These are phyloP conservation scores for Lenwebbia sp. DNA, from an alignment of 345 rosid genomes.

Conservation along the genomic window DNA sequence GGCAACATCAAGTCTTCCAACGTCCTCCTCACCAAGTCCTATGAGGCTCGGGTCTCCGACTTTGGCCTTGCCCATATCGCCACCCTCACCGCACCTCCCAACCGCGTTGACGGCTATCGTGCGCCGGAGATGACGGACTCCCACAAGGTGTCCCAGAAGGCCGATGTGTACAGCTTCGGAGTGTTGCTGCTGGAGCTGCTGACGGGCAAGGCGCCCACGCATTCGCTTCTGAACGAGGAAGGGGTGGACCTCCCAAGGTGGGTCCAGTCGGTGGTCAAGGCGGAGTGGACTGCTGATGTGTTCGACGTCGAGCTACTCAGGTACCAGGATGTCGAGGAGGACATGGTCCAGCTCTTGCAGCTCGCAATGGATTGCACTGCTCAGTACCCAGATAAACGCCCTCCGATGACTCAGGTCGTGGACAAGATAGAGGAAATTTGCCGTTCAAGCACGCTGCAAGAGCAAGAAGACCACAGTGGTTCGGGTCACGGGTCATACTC, in stretches of 20 bases:
- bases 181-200: conserved; percentile 24
- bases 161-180: conserved; percentile 42
- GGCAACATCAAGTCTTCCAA: conserved; percentile 46
- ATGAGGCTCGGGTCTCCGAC: conserved; percentile 33
- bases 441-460: neutral
- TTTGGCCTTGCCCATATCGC: conserved; percentile 26
- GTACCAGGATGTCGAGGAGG: conserved; percentile 30
- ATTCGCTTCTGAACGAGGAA: conserved; percentile 24
- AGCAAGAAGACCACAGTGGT: neutral
- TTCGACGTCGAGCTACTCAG: conserved; percentile 33
- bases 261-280: conserved; percentile 34
- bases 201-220: conserved; percentile 34
- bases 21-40: conserved; percentile 29
- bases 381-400: conserved; percentile 38
- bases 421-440: conserved; percentile 14
- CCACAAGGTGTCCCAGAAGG: conserved; percentile 31
- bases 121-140: conserved; percentile 37
- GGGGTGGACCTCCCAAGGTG: conserved; percentile 44
- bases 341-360: conserved; percentile 33
- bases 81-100: conserved; percentile 18
- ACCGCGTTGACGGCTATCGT: conserved; percentile 31
- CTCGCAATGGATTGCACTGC: conserved; percentile 29
- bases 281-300: conserved; percentile 36
- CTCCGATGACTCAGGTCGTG: conserved; percentile 19
- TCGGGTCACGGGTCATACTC: neutral